Percentiles rank a stretch among this genome's conserved stretches.
phyloP scores from a whole-genome alignment of 768 basidiomycete genomes.

The Tulasnella sp. region DNA sequence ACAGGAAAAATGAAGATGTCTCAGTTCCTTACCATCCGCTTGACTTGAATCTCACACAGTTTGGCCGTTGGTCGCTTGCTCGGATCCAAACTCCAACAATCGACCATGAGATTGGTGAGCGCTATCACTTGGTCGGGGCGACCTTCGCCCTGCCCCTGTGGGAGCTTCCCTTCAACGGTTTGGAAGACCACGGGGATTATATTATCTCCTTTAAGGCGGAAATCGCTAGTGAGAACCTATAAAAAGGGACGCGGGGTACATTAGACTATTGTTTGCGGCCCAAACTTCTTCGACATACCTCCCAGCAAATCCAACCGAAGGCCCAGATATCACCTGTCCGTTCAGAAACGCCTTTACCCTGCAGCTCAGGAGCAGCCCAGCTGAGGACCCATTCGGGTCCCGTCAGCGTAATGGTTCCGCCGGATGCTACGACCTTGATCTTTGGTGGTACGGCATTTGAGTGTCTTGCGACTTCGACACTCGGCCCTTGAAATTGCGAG shows the following conservation, averaged over 20 bases:
- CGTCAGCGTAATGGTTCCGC: neutral
- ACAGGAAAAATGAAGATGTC: neutral
- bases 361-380: neutral
- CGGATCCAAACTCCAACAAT: neutral
- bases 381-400: neutral
- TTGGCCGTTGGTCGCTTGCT: neutral
- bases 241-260: too few relatives aligned
- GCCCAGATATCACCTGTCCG: neutral
- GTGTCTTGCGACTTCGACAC: neutral
- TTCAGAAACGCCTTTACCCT: neutral
- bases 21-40: neutral
- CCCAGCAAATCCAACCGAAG: slow-evolving; percentile 6
- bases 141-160: neutral
- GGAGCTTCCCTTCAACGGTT: neutral
- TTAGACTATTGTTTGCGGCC: neutral
- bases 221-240: neutral
- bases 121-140: neutral
- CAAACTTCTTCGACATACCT: neutral
- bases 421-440: neutral
- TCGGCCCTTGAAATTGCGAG: neutral
- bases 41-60: neutral
- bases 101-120: neutral
- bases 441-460: neutral
- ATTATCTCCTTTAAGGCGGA: neutral
- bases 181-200: neutral